Evolutionary conservation across 2,329 filamentous ascomycete species (phyloP), one percentile per base, ranked within the genome.

Genomic region (Penicillium frequentans): DNA sequence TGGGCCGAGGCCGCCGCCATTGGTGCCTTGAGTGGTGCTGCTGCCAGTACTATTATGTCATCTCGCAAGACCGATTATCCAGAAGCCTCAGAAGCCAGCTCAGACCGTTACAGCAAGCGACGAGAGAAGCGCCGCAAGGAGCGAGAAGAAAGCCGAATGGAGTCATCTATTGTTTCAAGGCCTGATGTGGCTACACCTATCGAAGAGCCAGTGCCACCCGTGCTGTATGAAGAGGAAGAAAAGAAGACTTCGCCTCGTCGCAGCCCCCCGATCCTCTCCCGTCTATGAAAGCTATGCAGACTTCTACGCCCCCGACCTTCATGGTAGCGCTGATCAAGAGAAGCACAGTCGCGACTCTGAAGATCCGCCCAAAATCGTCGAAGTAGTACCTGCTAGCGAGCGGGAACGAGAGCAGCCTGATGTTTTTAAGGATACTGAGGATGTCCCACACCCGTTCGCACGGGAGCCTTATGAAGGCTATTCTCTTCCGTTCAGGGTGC

Each of bases 11-110:
- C 70, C 49, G 80, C 80, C n/a, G 75, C 80, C 14, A 79, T 79
- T 29, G 82, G 79, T 24, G 80, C 80, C 10, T 72, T 82, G 21
- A 81, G 81, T 14, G 81, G 79, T 42, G 75, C 75, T 24, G 73
- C 79, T 39, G 78, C 76, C 45, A 74, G 80, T 49, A 74, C 77
- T 16, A 73, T 78, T 50, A 72, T 76, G 13, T 70, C 54, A 3
- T 61, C 67, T 43, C 69, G 68, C 43, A 64, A 64, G 49, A 56
- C 55, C 6, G 64, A 72, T 5, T 62, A 64, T 26, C 70, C 73
- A 31, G 67, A 66, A 37, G 56, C 59, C 6, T 72, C 65, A 31
- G 70, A 70, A 63, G 62, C 62, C 37, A 73, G 64, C 39, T 68
- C 66, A 58, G 70, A 67, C 47, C 72, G 73, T 23, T 72, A 73